Evolutionary conservation across 2,329 filamentous ascomycete genomes (phyloP).

Genomic region (Hymenoscyphus albidus): DNA sequence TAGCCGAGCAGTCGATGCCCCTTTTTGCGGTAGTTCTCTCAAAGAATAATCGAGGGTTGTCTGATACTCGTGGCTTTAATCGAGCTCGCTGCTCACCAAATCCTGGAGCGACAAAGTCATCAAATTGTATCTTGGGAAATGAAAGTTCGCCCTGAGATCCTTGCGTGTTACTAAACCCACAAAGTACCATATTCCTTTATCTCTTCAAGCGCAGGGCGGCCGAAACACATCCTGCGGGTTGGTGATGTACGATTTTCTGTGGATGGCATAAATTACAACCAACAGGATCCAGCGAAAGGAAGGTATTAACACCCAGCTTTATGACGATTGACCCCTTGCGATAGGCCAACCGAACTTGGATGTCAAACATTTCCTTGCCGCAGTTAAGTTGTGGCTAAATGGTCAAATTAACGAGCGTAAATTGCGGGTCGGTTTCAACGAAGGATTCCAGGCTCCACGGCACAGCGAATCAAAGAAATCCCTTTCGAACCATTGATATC

Average conservation of each 20-base stretch:
- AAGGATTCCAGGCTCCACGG: neutral
- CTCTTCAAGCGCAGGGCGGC: neutral
- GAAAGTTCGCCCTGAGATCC: no score
- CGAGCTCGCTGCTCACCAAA: no score
- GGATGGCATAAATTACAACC: neutral
- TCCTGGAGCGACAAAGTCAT: no score
- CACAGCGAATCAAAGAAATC: neutral
- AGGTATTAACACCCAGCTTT: neutral
- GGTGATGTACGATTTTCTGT: neutral
- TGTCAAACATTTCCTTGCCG: neutral
- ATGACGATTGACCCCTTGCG: neutral
- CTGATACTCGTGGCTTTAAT: no score
- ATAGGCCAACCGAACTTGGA: neutral
- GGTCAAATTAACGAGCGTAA: neutral
- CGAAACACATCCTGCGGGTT: neutral
- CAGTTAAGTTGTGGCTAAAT: neutral
- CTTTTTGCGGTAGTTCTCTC: no score
- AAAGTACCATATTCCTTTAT: neutral
- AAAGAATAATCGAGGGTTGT: no score
- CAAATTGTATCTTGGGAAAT: no score
- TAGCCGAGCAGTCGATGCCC: neutral
- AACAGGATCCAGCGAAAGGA: neutral
- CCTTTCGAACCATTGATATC: neutral
- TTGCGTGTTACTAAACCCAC: no score
- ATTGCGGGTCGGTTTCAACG: neutral